Base-by-base conservation (phyloP, 495 filamentous ascomycete species). In the Neurospora intermedia region DNA sequence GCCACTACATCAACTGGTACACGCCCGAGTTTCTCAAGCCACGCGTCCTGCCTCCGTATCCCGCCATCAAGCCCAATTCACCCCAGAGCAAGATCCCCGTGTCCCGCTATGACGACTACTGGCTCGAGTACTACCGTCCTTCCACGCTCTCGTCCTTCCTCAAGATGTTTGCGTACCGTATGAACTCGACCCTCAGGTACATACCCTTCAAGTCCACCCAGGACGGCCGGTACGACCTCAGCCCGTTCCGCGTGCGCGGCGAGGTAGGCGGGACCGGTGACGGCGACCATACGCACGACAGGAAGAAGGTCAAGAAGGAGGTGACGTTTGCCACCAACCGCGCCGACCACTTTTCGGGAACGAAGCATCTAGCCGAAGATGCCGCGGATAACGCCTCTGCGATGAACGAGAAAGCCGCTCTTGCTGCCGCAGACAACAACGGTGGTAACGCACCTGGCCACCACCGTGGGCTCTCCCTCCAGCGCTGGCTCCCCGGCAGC, bases 91-190 rank as follows among this genome's bases (percentile, higher is more conserved):
- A 83, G 43, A 90, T 90, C 43, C 85, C 89, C 4, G 82, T 95
- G 18, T 85, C 87, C 6, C 89, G 87, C 69, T 93, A 93, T 74
- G 96, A 99, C 76, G 95, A 98, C 77, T 98, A 96, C 81, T 99
- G 96, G 96, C 85, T 95, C n/a, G 96, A 98, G 76, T 98, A 97
- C 78, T 99, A 99, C 80, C 90, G 94, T 10, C 96, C 96, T 1
- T 86, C 91, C 16, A 90, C 91, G 0, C 80, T 98, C 6, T 96
- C 94, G 0, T 93, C 93, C 0, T 92, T 98, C 73, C 84, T 87
- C 10, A 98, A 97, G 81, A 90, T 97, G 75, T 97, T 96, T 78
- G 88, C 93, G 1, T 96, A 90, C 82, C 92, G 92, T 76, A 91
- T 98, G 86, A 97, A 97, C 78, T 94, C 92, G 0, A 94, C 92